A percentile compares a stretch with the other conserved stretches of the same genome.
phyloP scores from a whole-genome alignment of 176 grass and related monocot species.

The Carex kokanica region DNA sequence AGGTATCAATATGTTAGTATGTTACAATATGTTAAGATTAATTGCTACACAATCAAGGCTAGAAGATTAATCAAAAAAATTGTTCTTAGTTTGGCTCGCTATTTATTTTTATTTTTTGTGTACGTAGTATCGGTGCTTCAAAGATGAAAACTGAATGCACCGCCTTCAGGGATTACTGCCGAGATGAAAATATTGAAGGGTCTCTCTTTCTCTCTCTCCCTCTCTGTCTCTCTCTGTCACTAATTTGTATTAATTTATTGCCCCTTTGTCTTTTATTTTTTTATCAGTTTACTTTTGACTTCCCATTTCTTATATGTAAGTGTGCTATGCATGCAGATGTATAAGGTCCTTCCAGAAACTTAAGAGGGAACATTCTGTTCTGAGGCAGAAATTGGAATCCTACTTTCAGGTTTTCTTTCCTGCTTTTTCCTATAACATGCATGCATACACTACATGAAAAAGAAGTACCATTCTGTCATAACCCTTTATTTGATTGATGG shows the following conservation, averaged over 20 bases:
- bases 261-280: not conserved
- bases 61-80: not conserved
- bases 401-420: conserved; percentile 87
- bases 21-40: conserved; percentile 15
- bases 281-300: not conserved
- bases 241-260: not conserved
- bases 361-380: conserved; percentile 72
- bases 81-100: conserved; percentile 18
- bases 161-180: conserved; percentile 59
- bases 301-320: not conserved
- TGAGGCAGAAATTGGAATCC: conserved; percentile 87
- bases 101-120: conserved; percentile 34
- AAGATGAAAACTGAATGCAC: conserved; percentile 96
- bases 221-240: not conserved
- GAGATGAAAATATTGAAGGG: conserved; percentile 76
- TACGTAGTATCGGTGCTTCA: conserved; percentile 98
- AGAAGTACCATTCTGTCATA: not conserved
- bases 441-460: conserved; percentile 6
- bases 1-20: conserved; percentile 18
- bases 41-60: conserved; percentile 5
- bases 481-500: not conserved
- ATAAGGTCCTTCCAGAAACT: conserved; percentile 71
- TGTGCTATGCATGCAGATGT: conserved; percentile 66
- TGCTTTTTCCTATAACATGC: not conserved
- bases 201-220: conserved; percentile 26